Conservation (phyloP, 2,329 filamentous ascomycete species). For the Cytospora schulzeri region DNA sequence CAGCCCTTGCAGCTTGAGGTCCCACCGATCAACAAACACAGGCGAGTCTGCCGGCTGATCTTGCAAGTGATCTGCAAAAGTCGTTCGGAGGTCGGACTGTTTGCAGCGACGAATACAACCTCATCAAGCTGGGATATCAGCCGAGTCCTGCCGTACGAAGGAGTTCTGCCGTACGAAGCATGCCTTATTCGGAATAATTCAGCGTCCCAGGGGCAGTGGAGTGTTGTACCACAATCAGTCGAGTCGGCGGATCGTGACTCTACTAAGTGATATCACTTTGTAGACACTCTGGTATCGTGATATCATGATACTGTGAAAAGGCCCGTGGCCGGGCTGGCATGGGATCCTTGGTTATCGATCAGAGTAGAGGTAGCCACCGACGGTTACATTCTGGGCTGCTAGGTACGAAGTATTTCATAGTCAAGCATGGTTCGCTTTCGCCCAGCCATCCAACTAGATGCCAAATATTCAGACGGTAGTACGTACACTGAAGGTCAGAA, state of each 20-base stretch:
- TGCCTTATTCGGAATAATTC: not conserved
- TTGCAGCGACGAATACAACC: slow-evolving; percentile 11
- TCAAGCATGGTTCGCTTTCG: too few relatives aligned
- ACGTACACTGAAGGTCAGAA: too few relatives aligned
- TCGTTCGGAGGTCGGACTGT: slow-evolving; percentile 10
- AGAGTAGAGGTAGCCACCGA: not conserved
- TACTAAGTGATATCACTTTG: not conserved
- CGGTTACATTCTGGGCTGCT: too few relatives aligned
- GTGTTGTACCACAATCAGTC: not conserved
- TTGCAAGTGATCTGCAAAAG: slow-evolving; percentile 10
- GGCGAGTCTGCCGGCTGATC: slow-evolving; percentile 11
- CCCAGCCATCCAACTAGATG: too few relatives aligned
- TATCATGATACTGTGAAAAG: too few relatives aligned
- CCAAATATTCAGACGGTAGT: not conserved
- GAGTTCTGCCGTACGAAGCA: not conserved
- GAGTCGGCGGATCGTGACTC: not conserved
- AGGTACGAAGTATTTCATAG: too few relatives aligned
- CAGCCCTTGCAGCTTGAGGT: not conserved
- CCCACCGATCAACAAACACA: not conserved
- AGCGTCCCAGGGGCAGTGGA: not conserved
- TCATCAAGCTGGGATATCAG: not conserved
- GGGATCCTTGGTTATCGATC: not conserved
- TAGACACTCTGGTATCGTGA: not conserved
- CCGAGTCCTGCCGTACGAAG: not conserved
- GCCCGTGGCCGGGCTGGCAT: not conserved